Conservation (phyloP, 2,329 filamentous ascomycete genomes). For the Dactylonectria macrodidyma region DNA sequence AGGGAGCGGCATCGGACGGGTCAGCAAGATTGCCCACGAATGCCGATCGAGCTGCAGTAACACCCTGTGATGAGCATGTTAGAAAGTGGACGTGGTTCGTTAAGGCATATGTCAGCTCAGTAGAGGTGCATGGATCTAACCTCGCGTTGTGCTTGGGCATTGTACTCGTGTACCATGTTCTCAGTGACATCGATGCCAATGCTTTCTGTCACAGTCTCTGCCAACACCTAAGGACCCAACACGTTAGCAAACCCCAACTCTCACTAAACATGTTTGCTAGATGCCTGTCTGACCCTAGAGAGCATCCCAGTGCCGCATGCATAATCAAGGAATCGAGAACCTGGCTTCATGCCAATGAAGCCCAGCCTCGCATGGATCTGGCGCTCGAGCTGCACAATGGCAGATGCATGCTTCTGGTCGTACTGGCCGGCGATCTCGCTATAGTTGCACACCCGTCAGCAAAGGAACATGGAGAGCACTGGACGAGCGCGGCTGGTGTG, state of each 20-base stretch:
- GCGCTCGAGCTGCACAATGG: constrained; percentile 67
- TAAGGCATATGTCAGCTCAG: background rate
- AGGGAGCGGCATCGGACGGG: constrained; percentile 62
- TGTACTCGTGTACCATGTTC: constrained; percentile 79
- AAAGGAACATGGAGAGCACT: constrained; percentile 14
- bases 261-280: background rate
- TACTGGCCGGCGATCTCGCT: constrained; percentile 52
- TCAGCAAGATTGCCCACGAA: constrained; percentile 71
- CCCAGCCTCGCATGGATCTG: constrained; percentile 67
- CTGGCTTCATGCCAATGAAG: constrained; percentile 71
- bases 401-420: constrained; percentile 69
- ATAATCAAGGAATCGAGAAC: constrained; percentile 77
- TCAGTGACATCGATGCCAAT: constrained; percentile 80
- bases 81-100: background rate
- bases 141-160: constrained; percentile 70
- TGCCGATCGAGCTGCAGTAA: constrained; percentile 68
- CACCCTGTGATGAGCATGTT: constrained; percentile 28
- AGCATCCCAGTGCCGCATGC: constrained; percentile 81
- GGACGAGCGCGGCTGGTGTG: constrained; percentile 26
- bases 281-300: constrained; percentile 69
- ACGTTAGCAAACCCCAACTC: constrained; percentile 15
- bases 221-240: constrained; percentile 39
- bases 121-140: constrained; percentile 50
- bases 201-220: constrained; percentile 62
- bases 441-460: constrained; percentile 37